phyloP scores from a whole-genome alignment of 2,329 filamentous ascomycete species.

The Claviceps sorghi region DNA sequence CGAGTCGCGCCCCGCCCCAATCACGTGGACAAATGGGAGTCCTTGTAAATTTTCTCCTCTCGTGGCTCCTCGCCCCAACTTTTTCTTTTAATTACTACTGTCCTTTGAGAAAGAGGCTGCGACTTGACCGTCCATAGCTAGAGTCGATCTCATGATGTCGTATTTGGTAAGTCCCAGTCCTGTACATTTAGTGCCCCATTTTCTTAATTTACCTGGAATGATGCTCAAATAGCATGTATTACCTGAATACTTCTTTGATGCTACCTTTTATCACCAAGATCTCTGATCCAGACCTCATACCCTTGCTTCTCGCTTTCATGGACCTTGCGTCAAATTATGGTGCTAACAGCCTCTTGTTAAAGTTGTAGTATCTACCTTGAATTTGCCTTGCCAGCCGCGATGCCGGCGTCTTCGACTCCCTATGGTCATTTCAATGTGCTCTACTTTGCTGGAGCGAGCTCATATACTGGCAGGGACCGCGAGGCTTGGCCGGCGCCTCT shows the following conservation, averaged over 20 bases:
- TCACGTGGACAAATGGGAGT: background rate
- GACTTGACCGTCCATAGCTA: background rate
- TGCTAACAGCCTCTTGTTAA: background rate
- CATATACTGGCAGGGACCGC: conserved; percentile 52
- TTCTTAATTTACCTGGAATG: conserved; percentile 23
- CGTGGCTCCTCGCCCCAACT: background rate
- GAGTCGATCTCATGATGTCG: background rate
- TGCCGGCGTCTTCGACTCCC: conserved; percentile 33
- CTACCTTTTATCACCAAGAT: conserved; percentile 57
- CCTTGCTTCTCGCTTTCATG: conserved; percentile 3
- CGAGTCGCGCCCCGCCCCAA: background rate
- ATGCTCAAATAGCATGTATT: conserved; percentile 45
- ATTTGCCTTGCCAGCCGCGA: conserved; percentile 7
- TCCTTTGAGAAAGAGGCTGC: background rate
- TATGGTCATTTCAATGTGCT: conserved; percentile 61
- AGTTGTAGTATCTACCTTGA: background rate
- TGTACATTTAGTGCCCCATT: conserved; percentile 3
- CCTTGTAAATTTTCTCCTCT: background rate
- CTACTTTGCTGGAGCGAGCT: conserved; percentile 66
- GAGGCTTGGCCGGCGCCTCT: conserved; percentile 56
- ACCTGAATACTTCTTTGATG: conserved; percentile 34
- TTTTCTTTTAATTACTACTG: background rate
- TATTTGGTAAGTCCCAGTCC: conserved; percentile 6
- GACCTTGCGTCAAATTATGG: background rate
- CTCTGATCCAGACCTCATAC: conserved; percentile 37